Evolutionary conservation across 2,329 filamentous ascomycete genomes (phyloP).

Genomic region (Talaromyces sp.): DNA sequence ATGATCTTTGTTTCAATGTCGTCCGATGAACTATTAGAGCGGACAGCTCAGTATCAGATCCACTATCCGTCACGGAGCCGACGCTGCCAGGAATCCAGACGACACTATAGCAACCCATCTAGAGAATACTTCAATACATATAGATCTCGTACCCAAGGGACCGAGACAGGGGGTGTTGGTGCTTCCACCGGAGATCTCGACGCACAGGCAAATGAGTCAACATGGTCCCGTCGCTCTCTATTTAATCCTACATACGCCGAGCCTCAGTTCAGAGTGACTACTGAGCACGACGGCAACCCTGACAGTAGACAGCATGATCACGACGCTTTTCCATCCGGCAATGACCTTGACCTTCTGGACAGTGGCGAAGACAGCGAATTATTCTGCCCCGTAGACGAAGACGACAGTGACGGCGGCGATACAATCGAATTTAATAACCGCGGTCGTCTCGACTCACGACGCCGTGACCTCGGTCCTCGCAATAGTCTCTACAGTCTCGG

Average conservation of each 20-base stretch:
- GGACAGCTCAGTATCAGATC: constrained; percentile 73
- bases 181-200: constrained; percentile 25
- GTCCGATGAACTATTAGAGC: constrained; percentile 68
- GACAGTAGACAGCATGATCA: constrained; percentile 35
- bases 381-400: constrained; percentile 32
- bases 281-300: constrained; percentile 37
- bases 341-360: constrained; percentile 27
- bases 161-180: constrained; percentile 26
- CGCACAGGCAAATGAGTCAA: constrained; percentile 21
- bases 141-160: constrained; percentile 35
- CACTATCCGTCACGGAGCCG: constrained; percentile 52
- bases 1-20: constrained; percentile 90
- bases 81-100: constrained; percentile 28
- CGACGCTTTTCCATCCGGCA: constrained; percentile 24
- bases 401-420: constrained; percentile 30
- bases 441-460: constrained; percentile 28
- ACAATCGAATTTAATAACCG: constrained; percentile 23
- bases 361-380: constrained; percentile 31
- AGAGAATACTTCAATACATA: constrained; percentile 40
- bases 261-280: constrained; percentile 37
- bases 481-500: constrained; percentile 19
- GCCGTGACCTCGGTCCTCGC: constrained; percentile 26
- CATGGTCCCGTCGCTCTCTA: constrained; percentile 4
- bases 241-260: constrained; percentile 20
- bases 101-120: constrained; percentile 33